These are phyloP conservation scores for Colletotrichum sp. DNA, from an alignment of 2,329 filamentous ascomycete species.

Conservation along the genomic window DNA sequence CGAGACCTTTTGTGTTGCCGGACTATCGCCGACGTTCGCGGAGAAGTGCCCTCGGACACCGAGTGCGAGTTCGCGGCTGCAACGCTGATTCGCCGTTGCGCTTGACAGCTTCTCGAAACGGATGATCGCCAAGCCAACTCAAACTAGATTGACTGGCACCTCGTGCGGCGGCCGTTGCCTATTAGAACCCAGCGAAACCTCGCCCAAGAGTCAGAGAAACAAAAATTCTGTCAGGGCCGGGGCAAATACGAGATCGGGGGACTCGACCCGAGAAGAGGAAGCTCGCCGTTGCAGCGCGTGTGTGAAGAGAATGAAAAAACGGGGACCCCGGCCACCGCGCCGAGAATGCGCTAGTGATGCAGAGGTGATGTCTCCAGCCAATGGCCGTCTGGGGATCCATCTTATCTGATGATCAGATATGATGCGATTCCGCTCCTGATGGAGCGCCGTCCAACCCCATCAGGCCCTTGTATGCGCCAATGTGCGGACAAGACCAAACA, in stretches of 20 bases:
- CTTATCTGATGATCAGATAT: slow-evolving; percentile 26
- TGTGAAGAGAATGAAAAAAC: background rate
- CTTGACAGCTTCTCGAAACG: background rate
- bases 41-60: background rate
- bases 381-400: slow-evolving; percentile 10
- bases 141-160: background rate
- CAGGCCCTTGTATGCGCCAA: background rate
- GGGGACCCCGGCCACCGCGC: background rate
- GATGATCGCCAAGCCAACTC: background rate
- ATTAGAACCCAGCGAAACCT: background rate
- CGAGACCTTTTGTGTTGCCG: background rate
- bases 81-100: background rate
- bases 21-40: slow-evolving; percentile 5
- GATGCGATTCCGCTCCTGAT: slow-evolving; percentile 12
- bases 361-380: background rate
- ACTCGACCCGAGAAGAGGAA: background rate
- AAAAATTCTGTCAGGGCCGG: background rate
- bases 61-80: background rate
- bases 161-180: background rate
- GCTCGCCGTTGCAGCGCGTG: background rate
- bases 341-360: slow-evolving; percentile 12
- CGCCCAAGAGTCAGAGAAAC: background rate
- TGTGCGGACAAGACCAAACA: background rate
- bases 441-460: background rate
- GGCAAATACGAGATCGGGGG: background rate